A percentile compares a stretch with the other conserved stretches of the same genome.
Conservation (phyloP, 495 filamentous ascomycete genomes). For the Patellaria atrata region DNA sequence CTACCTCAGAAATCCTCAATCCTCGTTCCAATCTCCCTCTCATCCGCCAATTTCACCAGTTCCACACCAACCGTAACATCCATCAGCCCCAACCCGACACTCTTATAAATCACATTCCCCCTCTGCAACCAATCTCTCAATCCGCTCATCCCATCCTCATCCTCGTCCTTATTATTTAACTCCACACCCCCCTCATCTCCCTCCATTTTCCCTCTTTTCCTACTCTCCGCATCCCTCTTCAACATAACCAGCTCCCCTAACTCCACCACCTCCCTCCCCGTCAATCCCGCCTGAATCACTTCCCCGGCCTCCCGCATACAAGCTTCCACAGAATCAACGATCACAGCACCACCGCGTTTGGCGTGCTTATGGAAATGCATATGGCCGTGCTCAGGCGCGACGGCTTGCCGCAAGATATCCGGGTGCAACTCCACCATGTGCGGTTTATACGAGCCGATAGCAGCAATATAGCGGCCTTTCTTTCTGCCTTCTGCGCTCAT, state of each 20-base stretch:
- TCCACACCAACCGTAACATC: slow-evolving; percentile 64
- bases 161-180: slow-evolving; percentile 21
- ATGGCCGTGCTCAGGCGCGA: slow-evolving; percentile 35
- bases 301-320: slow-evolving; percentile 81
- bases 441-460: slow-evolving; percentile 70
- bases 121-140: slow-evolving; percentile 55
- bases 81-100: slow-evolving; percentile 69
- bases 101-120: slow-evolving; percentile 82
- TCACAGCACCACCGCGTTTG: slow-evolving; percentile 53
- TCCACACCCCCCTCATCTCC: slow-evolving; percentile 13
- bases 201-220: slow-evolving; percentile 13
- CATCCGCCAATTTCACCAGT: slow-evolving; percentile 56
- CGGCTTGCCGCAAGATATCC: slow-evolving; percentile 57
- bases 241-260: slow-evolving; percentile 74
- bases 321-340: slow-evolving; percentile 71
- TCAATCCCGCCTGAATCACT: slow-evolving; percentile 62
- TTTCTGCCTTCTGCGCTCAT: slow-evolving; percentile 53
- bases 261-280: slow-evolving; percentile 64
- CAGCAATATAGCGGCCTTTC: slow-evolving; percentile 64
- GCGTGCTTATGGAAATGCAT: slow-evolving; percentile 60
- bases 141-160: slow-evolving; percentile 38
- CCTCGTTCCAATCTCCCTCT: slow-evolving; percentile 56
- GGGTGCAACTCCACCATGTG: slow-evolving; percentile 77
- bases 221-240: slow-evolving; percentile 28
- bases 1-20: slow-evolving; percentile 51